phyloP scores from a whole-genome alignment of 1,284 basidiomycete species.

The Irpex rosettiformis region DNA sequence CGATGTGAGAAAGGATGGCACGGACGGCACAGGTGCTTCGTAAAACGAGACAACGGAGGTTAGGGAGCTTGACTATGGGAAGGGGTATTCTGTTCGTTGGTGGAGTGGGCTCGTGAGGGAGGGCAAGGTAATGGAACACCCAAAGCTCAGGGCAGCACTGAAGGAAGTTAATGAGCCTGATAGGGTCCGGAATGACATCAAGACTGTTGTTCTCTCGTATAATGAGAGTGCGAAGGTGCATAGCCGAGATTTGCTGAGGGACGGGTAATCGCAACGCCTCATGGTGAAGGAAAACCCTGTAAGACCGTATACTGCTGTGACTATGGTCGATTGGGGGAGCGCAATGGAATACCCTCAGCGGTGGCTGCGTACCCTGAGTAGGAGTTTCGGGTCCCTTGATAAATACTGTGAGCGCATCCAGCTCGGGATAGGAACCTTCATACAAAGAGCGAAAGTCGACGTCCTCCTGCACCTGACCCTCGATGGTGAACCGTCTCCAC shows the following conservation, averaged over 20 bases:
- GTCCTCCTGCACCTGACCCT: conserved; percentile 24
- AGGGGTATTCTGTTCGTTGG: conserved; percentile 29
- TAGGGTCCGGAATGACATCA: conserved; percentile 33
- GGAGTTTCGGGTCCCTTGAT: conserved; percentile 16
- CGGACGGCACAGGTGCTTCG: conserved; percentile 59
- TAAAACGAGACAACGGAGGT: conserved; percentile 51
- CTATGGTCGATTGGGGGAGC: background rate
- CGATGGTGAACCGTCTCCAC: conserved; percentile 49
- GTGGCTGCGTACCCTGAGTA: background rate
- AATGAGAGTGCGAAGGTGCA: conserved; percentile 53
- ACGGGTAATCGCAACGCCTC: conserved; percentile 42
- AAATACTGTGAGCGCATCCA: conserved; percentile 12
- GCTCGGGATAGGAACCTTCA: conserved; percentile 7
- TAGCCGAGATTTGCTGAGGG: conserved; percentile 36
- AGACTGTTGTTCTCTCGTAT: conserved; percentile 46
- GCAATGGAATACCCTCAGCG: conserved; percentile 7
- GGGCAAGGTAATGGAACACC: conserved; percentile 51
- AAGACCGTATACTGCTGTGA: conserved; percentile 5
- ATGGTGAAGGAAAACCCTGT: conserved; percentile 18
- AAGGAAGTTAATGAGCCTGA: conserved; percentile 56
- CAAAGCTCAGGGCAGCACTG: conserved; percentile 55
- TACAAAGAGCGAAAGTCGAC: conserved; percentile 12
- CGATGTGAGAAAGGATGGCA: conserved; percentile 55
- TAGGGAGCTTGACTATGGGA: conserved; percentile 46
- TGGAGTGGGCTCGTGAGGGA: conserved; percentile 43